Evolutionary conservation across 2,329 filamentous ascomycete genomes (phyloP), one percentile per base, ranked within the genome.

Genomic region (Gremmenia infestans): DNA sequence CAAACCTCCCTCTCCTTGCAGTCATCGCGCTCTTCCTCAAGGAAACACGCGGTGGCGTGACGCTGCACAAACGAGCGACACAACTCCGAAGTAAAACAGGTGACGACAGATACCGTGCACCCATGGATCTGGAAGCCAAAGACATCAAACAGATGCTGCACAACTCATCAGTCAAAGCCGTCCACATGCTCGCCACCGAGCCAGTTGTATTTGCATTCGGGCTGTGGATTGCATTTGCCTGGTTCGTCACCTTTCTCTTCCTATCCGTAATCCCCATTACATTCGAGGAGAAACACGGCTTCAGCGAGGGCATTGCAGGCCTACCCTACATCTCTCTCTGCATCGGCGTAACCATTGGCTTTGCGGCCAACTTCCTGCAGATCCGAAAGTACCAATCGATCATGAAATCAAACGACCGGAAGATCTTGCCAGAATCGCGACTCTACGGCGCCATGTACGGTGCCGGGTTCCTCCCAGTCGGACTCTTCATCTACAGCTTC

Each of bases 161-260:
- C 9, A 82, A 88, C 22, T 93, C 89, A 0, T 73, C 91, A 2
- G 83, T 83, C 57, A 82, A 91, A 0, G 91, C 91, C 0, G 94
- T 96, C 69, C 82, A 76, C 71, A 70, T 69, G 75, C 81, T 91
- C 19, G 74, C 85, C 61, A 91, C 87, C 0, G 88, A 91, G 62
- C 86, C 87, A 0, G 85, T 90, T 17, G 86, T 91, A 19, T 90
- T 91, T 71, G 89, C 82, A 73, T 96, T 96, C 74, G 91, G 88
- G 1, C 77, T 96, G 1, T 96, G 91, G 91, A 87, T 91, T 1
- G 81, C 89, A 1, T 96, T 96, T 70, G 86, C 86, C 28, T 96
- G 92, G 92, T 89, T 87, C 0, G 81, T 95, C 0, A 80, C 96
- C 0, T 96, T 96, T 70, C 76, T 96, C 32, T 89, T 88, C 25